Evolutionary conservation across 495 filamentous ascomycete genomes (phyloP).

Genomic region (Talaromyces thailandensis): DNA sequence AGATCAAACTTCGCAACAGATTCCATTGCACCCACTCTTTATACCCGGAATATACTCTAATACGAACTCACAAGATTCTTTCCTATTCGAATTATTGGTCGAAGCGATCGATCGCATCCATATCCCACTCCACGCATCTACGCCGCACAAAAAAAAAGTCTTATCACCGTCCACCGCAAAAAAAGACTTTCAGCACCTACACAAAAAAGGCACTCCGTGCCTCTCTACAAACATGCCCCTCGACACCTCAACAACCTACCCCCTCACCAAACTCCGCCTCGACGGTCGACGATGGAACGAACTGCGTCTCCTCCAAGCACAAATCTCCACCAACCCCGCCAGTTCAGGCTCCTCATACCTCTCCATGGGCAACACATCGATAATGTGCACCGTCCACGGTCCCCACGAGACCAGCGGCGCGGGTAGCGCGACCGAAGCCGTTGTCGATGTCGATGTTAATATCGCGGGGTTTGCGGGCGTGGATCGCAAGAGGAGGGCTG

Average conservation of each 20-base stretch:
- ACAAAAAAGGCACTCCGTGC: not conserved
- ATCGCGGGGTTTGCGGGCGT: conserved; percentile 82
- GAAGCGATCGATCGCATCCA: not conserved
- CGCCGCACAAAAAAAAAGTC: not conserved
- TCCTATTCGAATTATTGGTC: not conserved
- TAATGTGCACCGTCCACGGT: conserved; percentile 85
- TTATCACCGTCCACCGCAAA: not conserved
- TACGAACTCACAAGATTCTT: not conserved
- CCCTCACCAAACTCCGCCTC: conserved; percentile 76
- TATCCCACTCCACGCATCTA: not conserved
- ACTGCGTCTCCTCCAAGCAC: conserved; percentile 76
- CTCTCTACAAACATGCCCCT: conserved; percentile 57
- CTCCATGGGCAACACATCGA: conserved; percentile 92
- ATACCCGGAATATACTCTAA: not conserved
- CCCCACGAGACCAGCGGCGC: conserved; percentile 55
- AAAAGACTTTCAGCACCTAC: not conserved
- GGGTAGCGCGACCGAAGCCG: conserved; percentile 42
- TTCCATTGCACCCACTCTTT: not conserved
- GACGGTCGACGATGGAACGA: conserved; percentile 98
- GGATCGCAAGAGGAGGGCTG: conserved; percentile 66
- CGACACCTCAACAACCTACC: conserved; percentile 75
- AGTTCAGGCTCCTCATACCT: conserved; percentile 87
- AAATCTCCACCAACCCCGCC: conserved; percentile 83
- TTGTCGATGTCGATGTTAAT: conserved; percentile 73
- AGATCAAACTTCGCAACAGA: not conserved